These are phyloP conservation scores for Ophiostoma quercus DNA, from an alignment of 2,329 filamentous ascomycete genomes.

Conservation along the genomic window DNA sequence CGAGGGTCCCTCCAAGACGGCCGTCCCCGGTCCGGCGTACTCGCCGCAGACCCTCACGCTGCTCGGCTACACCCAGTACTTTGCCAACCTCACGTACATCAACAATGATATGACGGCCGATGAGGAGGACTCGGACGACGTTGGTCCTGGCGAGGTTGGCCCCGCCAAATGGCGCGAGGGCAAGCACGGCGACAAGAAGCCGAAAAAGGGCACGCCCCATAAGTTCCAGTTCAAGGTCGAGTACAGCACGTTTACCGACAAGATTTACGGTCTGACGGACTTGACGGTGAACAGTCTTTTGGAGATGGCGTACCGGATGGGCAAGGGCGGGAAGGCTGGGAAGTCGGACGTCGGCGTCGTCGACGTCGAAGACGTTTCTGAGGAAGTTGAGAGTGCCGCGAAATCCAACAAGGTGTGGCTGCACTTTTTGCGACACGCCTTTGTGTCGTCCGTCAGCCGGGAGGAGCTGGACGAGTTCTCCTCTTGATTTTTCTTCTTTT, in stretches of 20 bases:
- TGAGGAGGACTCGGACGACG: slow-evolving; percentile 27
- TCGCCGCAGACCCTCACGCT: slow-evolving; percentile 75
- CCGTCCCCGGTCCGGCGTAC: slow-evolving; percentile 83
- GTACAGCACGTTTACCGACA: slow-evolving; percentile 77
- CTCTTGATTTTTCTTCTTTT: background rate
- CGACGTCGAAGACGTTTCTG: slow-evolving; percentile 24
- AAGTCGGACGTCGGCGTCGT: slow-evolving; percentile 27
- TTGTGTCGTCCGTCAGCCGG: slow-evolving; percentile 65
- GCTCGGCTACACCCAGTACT: slow-evolving; percentile 82
- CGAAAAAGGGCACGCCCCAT: slow-evolving; percentile 49
- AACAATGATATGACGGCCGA: slow-evolving; percentile 61
- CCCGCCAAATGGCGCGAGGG: slow-evolving; percentile 55
- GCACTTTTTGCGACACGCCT: slow-evolving; percentile 71
- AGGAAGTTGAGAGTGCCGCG: too few species aligned
- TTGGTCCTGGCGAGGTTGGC: slow-evolving; percentile 10
- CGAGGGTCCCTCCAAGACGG: slow-evolving; percentile 62
- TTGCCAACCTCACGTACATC: slow-evolving; percentile 84
- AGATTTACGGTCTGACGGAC: slow-evolving; percentile 69
- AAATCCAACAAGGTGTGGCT: slow-evolving; percentile 65
- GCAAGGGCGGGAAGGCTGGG: slow-evolving; percentile 27
- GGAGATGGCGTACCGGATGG: slow-evolving; percentile 73
- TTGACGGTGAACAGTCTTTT: slow-evolving; percentile 79
- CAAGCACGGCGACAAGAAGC: slow-evolving; percentile 57
- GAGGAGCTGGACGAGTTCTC: slow-evolving; percentile 54
- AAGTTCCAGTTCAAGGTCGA: slow-evolving; percentile 73